Evolutionary conservation across 1,139 yeast species (phyloP), one percentile per base, ranked within the genome.

Genomic region (Pichia inconspicua): DNA sequence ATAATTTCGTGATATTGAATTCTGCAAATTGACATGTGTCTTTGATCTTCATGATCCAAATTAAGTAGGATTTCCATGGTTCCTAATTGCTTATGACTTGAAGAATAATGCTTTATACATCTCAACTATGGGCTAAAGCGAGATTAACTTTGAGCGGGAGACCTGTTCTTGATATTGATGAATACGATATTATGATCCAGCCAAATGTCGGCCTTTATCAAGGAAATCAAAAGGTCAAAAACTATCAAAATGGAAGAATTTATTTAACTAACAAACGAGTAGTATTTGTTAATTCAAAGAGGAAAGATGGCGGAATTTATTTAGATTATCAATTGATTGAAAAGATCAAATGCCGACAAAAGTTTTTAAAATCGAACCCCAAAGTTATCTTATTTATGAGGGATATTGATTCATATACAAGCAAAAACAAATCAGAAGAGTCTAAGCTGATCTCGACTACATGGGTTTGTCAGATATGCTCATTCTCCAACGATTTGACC

Each of bases 381-480:
- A 87, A 89, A 59, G 74, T 90, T 25, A 78, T 58, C 12, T 11
- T 60, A 22, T 48, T 41, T 6, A 41, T 62, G 51, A 49, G 47
- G 9, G 15, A 19, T 10, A 19, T 17, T 15, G 5, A 19, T 19
- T 35, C 38, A 35, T n/a, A 4, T 35, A 7, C 19, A 8, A 35
- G 22, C 38, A 35, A 35, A 41, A 25, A 22, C 10, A 9, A 9
- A 5, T 11, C 9, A 25, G 7, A 25, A 9, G 15, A 19, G 40
- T 4, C n/a, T 10, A 14, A 30, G 12, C 15, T 9, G 9, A 12
- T 30, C 12, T 15, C 22, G 1, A 11, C 47, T 3, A 37, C 47
- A 30, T 90, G 97, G 97, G 74, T 77, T 1, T 90, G 97, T 63
- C 82, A 85, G 12, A 89, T 90, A 5, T 90, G 97, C 63, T 82